Conservation (phyloP, 176 grass and related monocot species). For the Oryza officinalis region DNA sequence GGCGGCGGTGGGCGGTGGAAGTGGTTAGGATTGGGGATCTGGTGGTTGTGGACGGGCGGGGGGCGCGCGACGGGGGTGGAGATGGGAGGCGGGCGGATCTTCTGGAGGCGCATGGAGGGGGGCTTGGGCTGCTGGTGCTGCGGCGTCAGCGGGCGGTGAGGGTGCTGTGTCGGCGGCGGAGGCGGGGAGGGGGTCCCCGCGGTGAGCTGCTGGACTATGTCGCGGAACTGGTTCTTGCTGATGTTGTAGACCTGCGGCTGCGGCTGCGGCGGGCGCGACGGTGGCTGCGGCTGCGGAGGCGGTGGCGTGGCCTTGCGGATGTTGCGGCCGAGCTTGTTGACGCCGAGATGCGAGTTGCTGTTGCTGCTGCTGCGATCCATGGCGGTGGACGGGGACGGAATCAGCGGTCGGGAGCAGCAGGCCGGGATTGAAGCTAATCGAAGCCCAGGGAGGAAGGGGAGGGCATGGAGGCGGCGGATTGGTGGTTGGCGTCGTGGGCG, state of each 20-base stretch:
- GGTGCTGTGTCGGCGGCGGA: constrained; percentile 10
- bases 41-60: constrained; percentile 50
- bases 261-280: constrained; percentile 58
- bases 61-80: constrained; percentile 55
- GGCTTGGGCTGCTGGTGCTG: constrained; percentile 54
- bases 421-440: not conserved
- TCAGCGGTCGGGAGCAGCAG: not conserved
- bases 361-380: constrained; percentile 74
- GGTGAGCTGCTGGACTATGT: constrained; percentile 97
- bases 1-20: constrained; percentile 47
- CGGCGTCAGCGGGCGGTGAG: constrained; percentile 35
- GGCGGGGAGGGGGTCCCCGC: constrained; percentile 72
- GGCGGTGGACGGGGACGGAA: not conserved
- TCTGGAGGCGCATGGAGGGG: constrained; percentile 68
- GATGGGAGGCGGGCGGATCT: constrained; percentile 80
- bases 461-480: not conserved
- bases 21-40: constrained; percentile 42
- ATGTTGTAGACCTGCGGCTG: constrained; percentile 99
- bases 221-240: constrained; percentile 96
- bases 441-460: not conserved
- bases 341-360: constrained; percentile 65
- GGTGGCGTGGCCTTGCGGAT: constrained; percentile 82
- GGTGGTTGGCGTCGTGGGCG: not conserved
- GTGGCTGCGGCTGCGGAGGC: constrained; percentile 34
- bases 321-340: constrained; percentile 82